Conservation (phyloP, 345 rosid species). For the Draba incana region DNA sequence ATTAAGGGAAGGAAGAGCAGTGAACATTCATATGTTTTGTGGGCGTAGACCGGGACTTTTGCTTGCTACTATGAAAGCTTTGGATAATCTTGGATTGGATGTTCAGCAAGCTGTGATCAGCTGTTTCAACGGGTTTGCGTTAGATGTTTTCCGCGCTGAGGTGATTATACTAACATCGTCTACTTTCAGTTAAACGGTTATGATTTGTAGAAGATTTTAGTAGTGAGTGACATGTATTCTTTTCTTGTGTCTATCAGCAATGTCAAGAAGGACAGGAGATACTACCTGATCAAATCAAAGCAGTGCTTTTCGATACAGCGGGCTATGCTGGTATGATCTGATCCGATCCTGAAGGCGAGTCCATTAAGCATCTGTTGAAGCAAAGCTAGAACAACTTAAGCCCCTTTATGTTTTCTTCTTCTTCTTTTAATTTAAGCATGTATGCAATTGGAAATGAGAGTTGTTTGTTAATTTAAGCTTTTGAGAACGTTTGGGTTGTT, state of each 20-base stretch:
- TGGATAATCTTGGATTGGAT: constrained; percentile 92
- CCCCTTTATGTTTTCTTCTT: constrained; percentile 24
- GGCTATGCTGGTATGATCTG: constrained; percentile 64
- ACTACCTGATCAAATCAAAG: constrained; percentile 86
- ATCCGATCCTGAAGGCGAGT: not conserved
- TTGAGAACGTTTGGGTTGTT: constrained; percentile 30
- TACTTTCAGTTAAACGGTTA: not conserved
- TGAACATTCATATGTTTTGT: constrained; percentile 97
- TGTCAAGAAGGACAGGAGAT: constrained; percentile 86
- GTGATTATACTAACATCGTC: constrained; percentile 37
- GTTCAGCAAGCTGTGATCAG: constrained; percentile 97
- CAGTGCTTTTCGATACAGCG: constrained; percentile 84
- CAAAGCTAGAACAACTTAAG: constrained; percentile 29
- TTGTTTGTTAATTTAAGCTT: not conserved
- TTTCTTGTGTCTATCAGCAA: constrained; percentile 56
- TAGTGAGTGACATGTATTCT: not conserved
- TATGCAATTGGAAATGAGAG: constrained; percentile 23
- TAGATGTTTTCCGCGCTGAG: constrained; percentile 97
- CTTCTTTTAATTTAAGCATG: constrained; percentile 28
- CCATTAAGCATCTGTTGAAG: constrained; percentile 26
- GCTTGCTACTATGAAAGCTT: constrained; percentile 88
- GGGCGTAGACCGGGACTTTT: constrained; percentile 89
- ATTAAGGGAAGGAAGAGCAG: constrained; percentile 93
- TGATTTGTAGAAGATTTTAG: not conserved
- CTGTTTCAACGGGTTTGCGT: constrained; percentile 92